Evolutionary conservation across 495 filamentous ascomycete species (phyloP).

Genomic region (Bacidia rubella): DNA sequence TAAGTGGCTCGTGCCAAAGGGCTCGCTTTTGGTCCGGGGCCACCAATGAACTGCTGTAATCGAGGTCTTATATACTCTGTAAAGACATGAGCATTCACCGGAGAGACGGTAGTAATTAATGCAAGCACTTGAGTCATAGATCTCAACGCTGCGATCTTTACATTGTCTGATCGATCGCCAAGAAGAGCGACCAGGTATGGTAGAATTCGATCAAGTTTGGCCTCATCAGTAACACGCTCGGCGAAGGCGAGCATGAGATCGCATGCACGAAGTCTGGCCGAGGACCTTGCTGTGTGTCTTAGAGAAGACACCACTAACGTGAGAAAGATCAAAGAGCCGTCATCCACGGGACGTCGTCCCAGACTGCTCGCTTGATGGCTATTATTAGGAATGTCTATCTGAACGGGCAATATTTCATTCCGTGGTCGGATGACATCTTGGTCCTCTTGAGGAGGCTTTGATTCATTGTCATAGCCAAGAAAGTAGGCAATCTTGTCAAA

Average conservation of each 20-base stretch:
- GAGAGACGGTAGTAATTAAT: constrained; percentile 74
- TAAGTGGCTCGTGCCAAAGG: constrained; percentile 74
- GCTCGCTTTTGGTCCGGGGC: constrained; percentile 39
- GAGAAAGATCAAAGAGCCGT: constrained; percentile 86
- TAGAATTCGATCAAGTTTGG: constrained; percentile 86
- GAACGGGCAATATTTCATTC: constrained; percentile 49
- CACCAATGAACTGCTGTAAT: constrained; percentile 55
- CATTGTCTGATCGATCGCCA: constrained; percentile 65
- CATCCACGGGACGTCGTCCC: constrained; percentile 43
- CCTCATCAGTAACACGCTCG: constrained; percentile 85
- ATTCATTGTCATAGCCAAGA: constrained; percentile 52
- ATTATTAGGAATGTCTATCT: constrained; percentile 77
- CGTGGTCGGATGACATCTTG: constrained; percentile 15
- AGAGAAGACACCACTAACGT: constrained; percentile 77
- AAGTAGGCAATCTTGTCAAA: constrained; percentile 98
- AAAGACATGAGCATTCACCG: constrained; percentile 90
- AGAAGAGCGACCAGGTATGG: constrained; percentile 76
- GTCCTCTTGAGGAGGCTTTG: constrained; percentile 14
- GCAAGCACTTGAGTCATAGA: constrained; percentile 79
- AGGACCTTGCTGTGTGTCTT: constrained; percentile 74
- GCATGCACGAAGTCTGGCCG: constrained; percentile 78
- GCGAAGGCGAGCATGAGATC: constrained; percentile 89
- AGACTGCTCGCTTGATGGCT: constrained; percentile 35
- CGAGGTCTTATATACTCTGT: constrained; percentile 87
- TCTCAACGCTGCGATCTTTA: constrained; percentile 72